phyloP scores from a whole-genome alignment of 2,329 filamentous ascomycete species.

The Exserohilum rostratum region DNA sequence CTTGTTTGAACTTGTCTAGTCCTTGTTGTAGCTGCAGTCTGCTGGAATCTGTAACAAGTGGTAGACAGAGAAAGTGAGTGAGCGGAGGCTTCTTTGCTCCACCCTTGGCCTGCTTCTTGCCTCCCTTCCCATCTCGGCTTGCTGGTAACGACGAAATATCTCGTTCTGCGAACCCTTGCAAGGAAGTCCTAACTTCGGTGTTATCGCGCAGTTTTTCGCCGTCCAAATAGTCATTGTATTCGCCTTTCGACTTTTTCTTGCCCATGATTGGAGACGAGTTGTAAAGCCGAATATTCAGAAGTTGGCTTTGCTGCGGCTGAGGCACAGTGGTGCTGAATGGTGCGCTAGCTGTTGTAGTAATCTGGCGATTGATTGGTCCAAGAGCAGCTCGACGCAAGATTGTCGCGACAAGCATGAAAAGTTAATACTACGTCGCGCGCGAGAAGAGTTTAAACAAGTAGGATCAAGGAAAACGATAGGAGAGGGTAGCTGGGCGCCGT shows the following conservation, averaged over 20 bases:
- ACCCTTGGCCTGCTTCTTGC: conserved; percentile 18
- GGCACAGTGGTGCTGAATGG: not conserved
- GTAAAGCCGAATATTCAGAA: not conserved
- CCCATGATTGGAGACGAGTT: conserved; percentile 29
- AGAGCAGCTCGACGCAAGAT: conserved; percentile 1
- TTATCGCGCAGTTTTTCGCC: conserved; percentile 42
- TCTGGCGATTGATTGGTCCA: conserved; percentile 11
- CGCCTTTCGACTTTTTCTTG: conserved; percentile 34
- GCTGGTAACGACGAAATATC: conserved; percentile 19
- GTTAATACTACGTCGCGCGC: not conserved
- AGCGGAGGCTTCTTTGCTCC: conserved; percentile 53
- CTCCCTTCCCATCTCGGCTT: conserved; percentile 13
- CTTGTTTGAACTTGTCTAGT: conserved; percentile 64
- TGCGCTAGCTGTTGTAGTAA: not conserved
- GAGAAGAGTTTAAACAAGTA: not conserved
- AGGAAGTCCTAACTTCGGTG: conserved; percentile 29
- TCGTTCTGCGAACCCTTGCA: conserved; percentile 21
- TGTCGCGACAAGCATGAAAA: conserved; percentile 11
- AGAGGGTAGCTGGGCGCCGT: not conserved
- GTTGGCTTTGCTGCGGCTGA: not conserved
- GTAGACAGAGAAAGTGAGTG: conserved; percentile 79
- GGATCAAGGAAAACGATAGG: not conserved
- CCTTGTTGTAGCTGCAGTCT: conserved; percentile 69
- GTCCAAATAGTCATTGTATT: conserved; percentile 46
- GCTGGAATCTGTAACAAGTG: conserved; percentile 68